These are phyloP conservation scores for Pythium graminicola DNA, from an alignment of 352 stramenopile genomes.

Conservation along the genomic window DNA sequence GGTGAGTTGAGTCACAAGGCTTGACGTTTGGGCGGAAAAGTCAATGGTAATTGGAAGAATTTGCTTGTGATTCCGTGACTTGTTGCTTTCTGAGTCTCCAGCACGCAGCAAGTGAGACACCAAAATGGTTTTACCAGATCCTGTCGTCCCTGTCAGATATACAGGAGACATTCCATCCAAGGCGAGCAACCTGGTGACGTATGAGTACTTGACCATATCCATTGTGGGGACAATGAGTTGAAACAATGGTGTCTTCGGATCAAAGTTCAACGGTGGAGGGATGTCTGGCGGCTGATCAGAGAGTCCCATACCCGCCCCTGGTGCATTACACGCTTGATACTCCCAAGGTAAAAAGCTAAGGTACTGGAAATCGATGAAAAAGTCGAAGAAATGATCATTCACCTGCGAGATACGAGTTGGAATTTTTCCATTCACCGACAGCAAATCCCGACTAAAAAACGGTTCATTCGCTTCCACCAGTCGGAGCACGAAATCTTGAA, in stretches of 20 bases:
- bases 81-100: constrained; percentile 18
- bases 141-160: constrained; percentile 85
- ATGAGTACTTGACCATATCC: constrained; percentile 60
- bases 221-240: constrained; percentile 59
- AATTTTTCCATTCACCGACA: constrained; percentile 50
- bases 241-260: constrained; percentile 28
- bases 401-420: constrained; percentile 39
- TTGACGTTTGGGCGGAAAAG: constrained; percentile 87
- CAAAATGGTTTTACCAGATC: constrained; percentile 84
- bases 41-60: constrained; percentile 76
- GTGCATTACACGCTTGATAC: constrained; percentile 4
- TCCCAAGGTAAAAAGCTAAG: constrained; percentile 61
- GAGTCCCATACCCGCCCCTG: neutral
- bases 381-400: constrained; percentile 55
- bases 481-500: constrained; percentile 48
- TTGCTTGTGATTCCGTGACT: neutral
- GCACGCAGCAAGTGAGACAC: constrained; percentile 57
- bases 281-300: neutral
- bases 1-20: constrained; percentile 71
- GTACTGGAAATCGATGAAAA: constrained; percentile 58
- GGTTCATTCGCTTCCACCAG: constrained; percentile 40
- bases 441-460: constrained; percentile 42
- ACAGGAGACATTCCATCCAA: constrained; percentile 62
- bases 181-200: constrained; percentile 44
- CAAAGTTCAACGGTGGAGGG: constrained; percentile 16